These are phyloP conservation scores for Aotearoamyces nothofagi DNA, from an alignment of 2,329 filamentous ascomycete species.

Conservation along the genomic window DNA sequence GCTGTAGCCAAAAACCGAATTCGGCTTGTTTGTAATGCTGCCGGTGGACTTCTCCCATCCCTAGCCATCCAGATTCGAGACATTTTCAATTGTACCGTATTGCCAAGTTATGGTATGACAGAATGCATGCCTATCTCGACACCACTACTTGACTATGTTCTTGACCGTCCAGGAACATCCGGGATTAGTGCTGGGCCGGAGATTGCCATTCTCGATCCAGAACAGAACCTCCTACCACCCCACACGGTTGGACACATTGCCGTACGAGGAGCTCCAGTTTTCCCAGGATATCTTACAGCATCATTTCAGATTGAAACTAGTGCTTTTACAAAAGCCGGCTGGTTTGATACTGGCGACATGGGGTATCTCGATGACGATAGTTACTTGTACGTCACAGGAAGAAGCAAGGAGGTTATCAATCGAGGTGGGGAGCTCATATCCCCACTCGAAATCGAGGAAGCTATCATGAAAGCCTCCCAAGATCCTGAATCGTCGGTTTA, in stretches of 20 bases:
- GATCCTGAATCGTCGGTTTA: slow-evolving; percentile 26
- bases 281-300: slow-evolving; percentile 30
- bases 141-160: slow-evolving; percentile 33
- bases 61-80: slow-evolving; percentile 31
- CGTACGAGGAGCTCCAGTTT: slow-evolving; percentile 34
- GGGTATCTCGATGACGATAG: slow-evolving; percentile 60
- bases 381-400: slow-evolving; percentile 78
- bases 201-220: slow-evolving; percentile 30
- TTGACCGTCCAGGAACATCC: slow-evolving; percentile 36
- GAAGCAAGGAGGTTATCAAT: slow-evolving; percentile 52
- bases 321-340: slow-evolving; percentile 47
- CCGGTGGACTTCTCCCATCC: slow-evolving; percentile 34
- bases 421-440: slow-evolving; percentile 43
- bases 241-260: slow-evolving; percentile 30
- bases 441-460: slow-evolving; percentile 42
- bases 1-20: slow-evolving; percentile 28
- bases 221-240: slow-evolving; percentile 16
- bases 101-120: slow-evolving; percentile 44
- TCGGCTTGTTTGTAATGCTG: slow-evolving; percentile 38
- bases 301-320: slow-evolving; percentile 23
- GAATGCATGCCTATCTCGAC: slow-evolving; percentile 44
- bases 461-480: slow-evolving; percentile 30
- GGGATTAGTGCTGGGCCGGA: slow-evolving; percentile 35
- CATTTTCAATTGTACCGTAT: slow-evolving; percentile 33
- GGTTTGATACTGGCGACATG: slow-evolving; percentile 80